Conservation (phyloP, 1,284 basidiomycete species). For the Fomes fomentarius region DNA sequence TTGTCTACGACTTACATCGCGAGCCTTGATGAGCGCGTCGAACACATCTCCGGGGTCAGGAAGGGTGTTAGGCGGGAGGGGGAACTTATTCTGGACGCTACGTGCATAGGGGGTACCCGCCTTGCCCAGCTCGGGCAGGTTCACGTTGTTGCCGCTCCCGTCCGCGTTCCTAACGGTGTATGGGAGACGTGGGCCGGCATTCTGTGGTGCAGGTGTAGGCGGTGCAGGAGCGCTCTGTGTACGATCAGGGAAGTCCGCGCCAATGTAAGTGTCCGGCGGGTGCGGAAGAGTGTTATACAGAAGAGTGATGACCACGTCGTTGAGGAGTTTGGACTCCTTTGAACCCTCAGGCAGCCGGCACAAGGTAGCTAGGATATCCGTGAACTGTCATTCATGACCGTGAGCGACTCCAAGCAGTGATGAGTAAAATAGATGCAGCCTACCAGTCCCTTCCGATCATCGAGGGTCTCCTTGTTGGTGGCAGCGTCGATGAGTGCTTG, state of each 20-base stretch:
- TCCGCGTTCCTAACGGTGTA: slow-evolving; percentile 69
- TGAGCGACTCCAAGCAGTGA: too few species aligned
- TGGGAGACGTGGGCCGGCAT: slow-evolving; percentile 14
- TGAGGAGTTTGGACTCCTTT: slow-evolving; percentile 46
- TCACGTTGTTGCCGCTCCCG: slow-evolving; percentile 75
- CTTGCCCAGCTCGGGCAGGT: slow-evolving; percentile 72
- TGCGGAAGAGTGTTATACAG: slow-evolving; percentile 80
- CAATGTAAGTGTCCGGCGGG: slow-evolving; percentile 70
- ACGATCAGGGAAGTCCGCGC: slow-evolving; percentile 38
- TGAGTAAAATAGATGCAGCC: slow-evolving; percentile 19
- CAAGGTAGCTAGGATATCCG: slow-evolving; percentile 65
- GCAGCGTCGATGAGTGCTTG: slow-evolving; percentile 55
- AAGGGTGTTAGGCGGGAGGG: slow-evolving; percentile 48
- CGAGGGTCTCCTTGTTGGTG: slow-evolving; percentile 48
- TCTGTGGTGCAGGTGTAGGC: slow-evolving; percentile 8
- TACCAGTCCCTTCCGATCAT: slow-evolving; percentile 64
- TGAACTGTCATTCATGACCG: too few species aligned
- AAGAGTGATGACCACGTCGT: slow-evolving; percentile 57
- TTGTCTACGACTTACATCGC: slow-evolving; percentile 45
- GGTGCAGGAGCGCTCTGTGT: slow-evolving; percentile 1
- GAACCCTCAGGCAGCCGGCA: slow-evolving; percentile 57
- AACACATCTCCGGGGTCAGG: slow-evolving; percentile 75
- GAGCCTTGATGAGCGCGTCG: slow-evolving; percentile 64
- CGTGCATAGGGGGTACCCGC: slow-evolving; percentile 77
- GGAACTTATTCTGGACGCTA: slow-evolving; percentile 60